Evolutionary conservation across 495 filamentous ascomycete genomes (phyloP).

Genomic region (Sphaerosporella brunnea): DNA sequence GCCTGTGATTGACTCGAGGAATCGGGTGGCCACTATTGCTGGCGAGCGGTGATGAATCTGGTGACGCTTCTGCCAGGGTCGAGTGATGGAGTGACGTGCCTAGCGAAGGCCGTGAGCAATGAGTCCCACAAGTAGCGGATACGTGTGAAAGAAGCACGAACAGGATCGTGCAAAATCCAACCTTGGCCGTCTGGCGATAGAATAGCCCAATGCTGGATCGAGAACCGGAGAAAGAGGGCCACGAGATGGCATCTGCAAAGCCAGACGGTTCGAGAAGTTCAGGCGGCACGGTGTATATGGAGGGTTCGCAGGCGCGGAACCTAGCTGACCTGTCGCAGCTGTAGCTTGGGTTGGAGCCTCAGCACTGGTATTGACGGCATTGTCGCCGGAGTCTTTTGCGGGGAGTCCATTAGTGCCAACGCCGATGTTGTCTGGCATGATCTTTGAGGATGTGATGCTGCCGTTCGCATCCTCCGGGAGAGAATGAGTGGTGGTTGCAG

Average conservation of each 20-base stretch:
- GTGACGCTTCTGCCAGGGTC: conserved; percentile 74
- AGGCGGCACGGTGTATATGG: conserved; percentile 26
- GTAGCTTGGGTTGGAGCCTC: not conserved
- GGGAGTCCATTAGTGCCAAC: too few species aligned
- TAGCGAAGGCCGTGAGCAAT: conserved; percentile 22
- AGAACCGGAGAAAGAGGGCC: conserved; percentile 22
- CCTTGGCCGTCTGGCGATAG: conserved; percentile 22
- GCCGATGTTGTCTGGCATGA: too few species aligned
- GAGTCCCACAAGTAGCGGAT: too few species aligned
- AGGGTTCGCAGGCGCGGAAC: conserved; percentile 1
- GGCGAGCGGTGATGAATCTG: conserved; percentile 61
- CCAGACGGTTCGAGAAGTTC: conserved; percentile 20
- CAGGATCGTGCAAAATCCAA: conserved; percentile 25
- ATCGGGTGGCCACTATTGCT: conserved; percentile 30
- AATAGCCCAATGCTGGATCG: conserved; percentile 24
- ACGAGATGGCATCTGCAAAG: conserved; percentile 26
- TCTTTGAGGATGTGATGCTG: not conserved
- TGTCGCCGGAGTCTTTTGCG: not conserved
- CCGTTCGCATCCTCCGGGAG: not conserved
- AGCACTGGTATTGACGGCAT: not conserved
- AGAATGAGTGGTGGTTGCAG: conserved; percentile 8
- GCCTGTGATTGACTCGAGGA: conserved; percentile 23
- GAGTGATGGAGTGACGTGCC: conserved; percentile 94
- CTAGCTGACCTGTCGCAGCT: not conserved
- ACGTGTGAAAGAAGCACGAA: not conserved